Evolutionary conservation across 179 eudicot genomes (phyloP).

Genomic region (Kewa caespitosa): DNA sequence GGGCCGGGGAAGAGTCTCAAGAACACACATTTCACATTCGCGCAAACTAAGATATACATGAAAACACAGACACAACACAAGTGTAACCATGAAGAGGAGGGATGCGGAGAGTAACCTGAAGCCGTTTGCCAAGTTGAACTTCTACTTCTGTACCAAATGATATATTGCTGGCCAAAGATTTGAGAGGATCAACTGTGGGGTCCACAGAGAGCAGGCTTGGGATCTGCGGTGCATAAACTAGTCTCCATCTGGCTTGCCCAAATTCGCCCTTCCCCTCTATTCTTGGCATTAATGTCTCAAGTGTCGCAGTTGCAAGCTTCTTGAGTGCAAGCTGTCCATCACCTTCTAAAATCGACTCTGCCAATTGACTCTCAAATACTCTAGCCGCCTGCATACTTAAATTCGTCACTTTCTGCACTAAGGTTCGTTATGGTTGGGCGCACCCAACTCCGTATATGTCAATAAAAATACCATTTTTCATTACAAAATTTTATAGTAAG

Average conservation of each 20-base stretch:
- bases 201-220: conserved; percentile 94
- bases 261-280: conserved; percentile 98
- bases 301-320: conserved; percentile 99
- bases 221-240: conserved; percentile 95
- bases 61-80: background rate
- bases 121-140: conserved; percentile 96
- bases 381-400: conserved; percentile 89
- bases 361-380: conserved; percentile 94
- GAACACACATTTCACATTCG: background rate
- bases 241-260: conserved; percentile 99
- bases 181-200: conserved; percentile 92
- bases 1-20: background rate
- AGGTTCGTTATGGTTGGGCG: too few species aligned
- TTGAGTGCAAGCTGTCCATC: conserved; percentile 98
- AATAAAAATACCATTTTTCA: too few species aligned
- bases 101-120: conserved; percentile 64
- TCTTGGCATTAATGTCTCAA: conserved; percentile 94
- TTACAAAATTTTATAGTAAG: too few species aligned
- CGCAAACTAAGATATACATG: background rate
- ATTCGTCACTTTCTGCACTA: too few species aligned
- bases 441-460: too few species aligned
- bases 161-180: conserved; percentile 91
- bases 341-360: conserved; percentile 95
- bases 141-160: conserved; percentile 98
- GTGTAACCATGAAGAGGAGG: conserved; percentile 5